Evolutionary conservation across 176 grass and related monocot species (phyloP).

Genomic region (Avena atlantica): DNA sequence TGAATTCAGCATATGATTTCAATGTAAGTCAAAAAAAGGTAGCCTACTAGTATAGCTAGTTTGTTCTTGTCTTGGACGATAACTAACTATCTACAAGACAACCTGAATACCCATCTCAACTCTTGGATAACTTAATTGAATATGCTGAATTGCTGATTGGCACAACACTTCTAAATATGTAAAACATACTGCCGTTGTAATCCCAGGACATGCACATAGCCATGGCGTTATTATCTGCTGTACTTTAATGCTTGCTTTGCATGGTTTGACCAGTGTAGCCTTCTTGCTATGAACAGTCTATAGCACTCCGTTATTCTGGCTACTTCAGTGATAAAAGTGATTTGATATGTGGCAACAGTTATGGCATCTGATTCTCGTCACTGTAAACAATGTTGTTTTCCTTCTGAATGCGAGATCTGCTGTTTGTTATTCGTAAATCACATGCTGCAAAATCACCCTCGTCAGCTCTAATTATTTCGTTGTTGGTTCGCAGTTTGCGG

Average conservation of each 20-base stretch:
- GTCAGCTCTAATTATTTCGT: neutral
- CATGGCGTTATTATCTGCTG: neutral
- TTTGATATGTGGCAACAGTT: neutral
- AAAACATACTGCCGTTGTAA: neutral
- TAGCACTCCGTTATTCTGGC: neutral
- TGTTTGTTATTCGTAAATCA: neutral
- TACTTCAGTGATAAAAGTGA: neutral
- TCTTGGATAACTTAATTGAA: neutral
- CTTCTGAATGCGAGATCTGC: neutral
- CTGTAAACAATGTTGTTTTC: neutral
- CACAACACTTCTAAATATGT: neutral
- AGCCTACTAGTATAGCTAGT: neutral
- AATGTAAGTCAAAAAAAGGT: neutral
- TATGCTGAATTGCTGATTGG: neutral
- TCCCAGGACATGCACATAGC: neutral
- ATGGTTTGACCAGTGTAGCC: neutral
- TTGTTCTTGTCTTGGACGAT: neutral
- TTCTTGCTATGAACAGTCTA: neutral
- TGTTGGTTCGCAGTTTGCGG: slow-evolving; percentile 58
- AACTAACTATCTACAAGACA: neutral
- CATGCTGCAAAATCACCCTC: neutral
- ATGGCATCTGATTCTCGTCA: neutral
- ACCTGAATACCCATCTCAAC: neutral
- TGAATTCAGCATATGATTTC: neutral
- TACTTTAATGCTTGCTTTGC: neutral